Evolutionary conservation across 257 asterid species (phyloP), one percentile per base, ranked within the genome.

Genomic region (Ilex aquifolium): DNA sequence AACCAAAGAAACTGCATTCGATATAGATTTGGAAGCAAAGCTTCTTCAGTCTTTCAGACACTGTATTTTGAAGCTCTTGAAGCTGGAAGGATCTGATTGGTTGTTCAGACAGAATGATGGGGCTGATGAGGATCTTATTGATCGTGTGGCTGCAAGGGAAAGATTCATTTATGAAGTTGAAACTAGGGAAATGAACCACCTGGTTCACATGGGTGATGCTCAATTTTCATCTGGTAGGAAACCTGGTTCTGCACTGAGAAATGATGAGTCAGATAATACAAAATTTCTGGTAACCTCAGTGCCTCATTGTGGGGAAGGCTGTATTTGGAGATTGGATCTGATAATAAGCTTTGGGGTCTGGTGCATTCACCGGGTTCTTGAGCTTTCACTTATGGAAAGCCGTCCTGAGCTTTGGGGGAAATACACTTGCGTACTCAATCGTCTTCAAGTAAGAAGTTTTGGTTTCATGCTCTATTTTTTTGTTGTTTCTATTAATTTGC

Each of bases 371-470:
- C 81, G 99, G 74, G 77, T 93, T 69, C 95, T 93, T 32, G 97
- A 87, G 62, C 95, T 93, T 54, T 93, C 95, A 31, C 90, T 85
- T 57, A 78, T 87, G 96, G 99, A 93, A 73, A 93, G 99, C 76
- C 68, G 99, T 69, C 99, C 99, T 1, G 97, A 93, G 71, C 91
- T 93, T 31, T 93, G 99, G 99, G 99, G 99, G 30, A 93, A 87
- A 73, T 93, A 93, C 71, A 93, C 99, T 32, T 90, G 70, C 52
- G 96, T 85, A 50, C 95, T 93, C 49, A 93, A 93, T 46, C 96
- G 97, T 40, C 97, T 93, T 64, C 99, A 93, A 97, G 99, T 93
- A 79, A 61, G 15, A 14, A n/a, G 16, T n/a, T 53, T 17, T 53
- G 30, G 31, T n/a, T n/a, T 17, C 30, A 21, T 53, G 57, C 8